Percentiles rank a stretch among this genome's conserved stretches.
These are phyloP conservation scores for Collybia mongolica DNA, from an alignment of 768 basidiomycete species.

Conservation along the genomic window DNA sequence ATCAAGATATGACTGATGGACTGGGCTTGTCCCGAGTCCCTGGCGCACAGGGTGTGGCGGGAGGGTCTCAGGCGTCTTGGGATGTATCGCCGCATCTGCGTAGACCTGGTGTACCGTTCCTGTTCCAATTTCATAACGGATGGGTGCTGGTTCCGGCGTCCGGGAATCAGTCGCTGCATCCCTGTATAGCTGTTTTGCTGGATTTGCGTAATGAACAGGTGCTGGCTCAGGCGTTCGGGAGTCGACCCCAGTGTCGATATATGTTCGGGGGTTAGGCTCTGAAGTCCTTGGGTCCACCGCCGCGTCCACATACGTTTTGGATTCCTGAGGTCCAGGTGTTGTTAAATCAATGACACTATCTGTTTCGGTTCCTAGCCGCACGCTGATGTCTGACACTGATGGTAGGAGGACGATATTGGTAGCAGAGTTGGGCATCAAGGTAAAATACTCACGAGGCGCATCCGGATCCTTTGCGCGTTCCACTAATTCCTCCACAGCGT, in stretches of 20 bases:
- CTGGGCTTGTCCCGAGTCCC: background rate
- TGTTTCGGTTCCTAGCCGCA: background rate
- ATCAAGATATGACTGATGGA: conserved; percentile 1
- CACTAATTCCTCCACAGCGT: conserved; percentile 17
- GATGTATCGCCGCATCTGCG: conserved; percentile 1
- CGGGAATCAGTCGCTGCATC: background rate
- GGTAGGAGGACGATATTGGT: too few relatives aligned
- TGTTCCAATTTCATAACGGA: background rate
- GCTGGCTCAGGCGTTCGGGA: background rate
- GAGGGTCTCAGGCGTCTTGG: background rate
- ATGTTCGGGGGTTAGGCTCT: background rate
- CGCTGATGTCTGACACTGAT: too few relatives aligned
- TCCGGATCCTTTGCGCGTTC: conserved; percentile 20
- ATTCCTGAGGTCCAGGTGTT: background rate
- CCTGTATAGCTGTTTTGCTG: background rate
- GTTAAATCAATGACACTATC: conserved; percentile 1
- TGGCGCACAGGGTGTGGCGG: background rate
- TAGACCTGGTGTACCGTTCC: background rate
- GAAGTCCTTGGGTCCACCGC: conserved; percentile 2
- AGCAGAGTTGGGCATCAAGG: background rate
- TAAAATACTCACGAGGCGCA: conserved; percentile 10
- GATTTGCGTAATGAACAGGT: background rate
- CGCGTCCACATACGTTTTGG: background rate
- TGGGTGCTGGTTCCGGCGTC: background rate
- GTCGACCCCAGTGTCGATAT: background rate